A percentile compares a stretch with the other conserved stretches of the same genome.
Evolutionary conservation across 306 rosid species (phyloP).

Genomic region (Quillaja saponaria): DNA sequence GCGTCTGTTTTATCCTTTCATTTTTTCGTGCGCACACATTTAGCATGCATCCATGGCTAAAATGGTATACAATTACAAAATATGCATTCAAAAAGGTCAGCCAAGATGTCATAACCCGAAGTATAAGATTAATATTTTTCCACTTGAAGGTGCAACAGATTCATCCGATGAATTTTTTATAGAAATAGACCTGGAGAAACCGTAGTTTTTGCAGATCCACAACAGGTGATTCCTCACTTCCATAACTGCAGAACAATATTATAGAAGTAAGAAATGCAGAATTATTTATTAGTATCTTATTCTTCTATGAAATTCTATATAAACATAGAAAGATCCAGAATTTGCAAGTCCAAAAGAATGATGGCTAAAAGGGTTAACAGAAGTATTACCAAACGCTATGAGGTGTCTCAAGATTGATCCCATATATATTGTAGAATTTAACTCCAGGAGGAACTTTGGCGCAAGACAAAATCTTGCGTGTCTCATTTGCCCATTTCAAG

Average conservation of each 20-base stretch:
- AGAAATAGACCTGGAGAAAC: conserved; percentile 52
- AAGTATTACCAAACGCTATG: conserved; percentile 81
- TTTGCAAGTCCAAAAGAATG: conserved; percentile 3
- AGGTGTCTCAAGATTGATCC: conserved; percentile 67
- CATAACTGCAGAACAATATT: conserved; percentile 65
- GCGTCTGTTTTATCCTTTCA: too few species aligned
- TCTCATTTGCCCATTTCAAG: conserved; percentile 82
- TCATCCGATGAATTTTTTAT: too few species aligned
- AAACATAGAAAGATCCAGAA: conserved; percentile 20
- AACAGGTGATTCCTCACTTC: conserved; percentile 67
- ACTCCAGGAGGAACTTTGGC: conserved; percentile 87
- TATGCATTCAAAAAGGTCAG: too few species aligned
- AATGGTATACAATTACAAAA: too few species aligned
- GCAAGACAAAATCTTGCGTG: conserved; percentile 58
- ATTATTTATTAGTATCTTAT: conserved; percentile 12
- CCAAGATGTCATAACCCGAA: too few species aligned
- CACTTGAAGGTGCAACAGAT: too few species aligned
- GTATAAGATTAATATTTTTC: too few species aligned
- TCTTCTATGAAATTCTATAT: conserved; percentile 17
- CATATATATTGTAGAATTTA: conserved; percentile 90
- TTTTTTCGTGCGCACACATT: too few species aligned
- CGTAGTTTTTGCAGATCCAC: conserved; percentile 65
- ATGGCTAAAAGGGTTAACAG: conserved; percentile 3
- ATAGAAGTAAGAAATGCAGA: neutral
- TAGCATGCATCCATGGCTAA: too few species aligned